Percentiles rank a stretch among this genome's conserved stretches.
Evolutionary conservation across 768 basidiomycete species (phyloP).

Genomic region (Tricholoma terreum): DNA sequence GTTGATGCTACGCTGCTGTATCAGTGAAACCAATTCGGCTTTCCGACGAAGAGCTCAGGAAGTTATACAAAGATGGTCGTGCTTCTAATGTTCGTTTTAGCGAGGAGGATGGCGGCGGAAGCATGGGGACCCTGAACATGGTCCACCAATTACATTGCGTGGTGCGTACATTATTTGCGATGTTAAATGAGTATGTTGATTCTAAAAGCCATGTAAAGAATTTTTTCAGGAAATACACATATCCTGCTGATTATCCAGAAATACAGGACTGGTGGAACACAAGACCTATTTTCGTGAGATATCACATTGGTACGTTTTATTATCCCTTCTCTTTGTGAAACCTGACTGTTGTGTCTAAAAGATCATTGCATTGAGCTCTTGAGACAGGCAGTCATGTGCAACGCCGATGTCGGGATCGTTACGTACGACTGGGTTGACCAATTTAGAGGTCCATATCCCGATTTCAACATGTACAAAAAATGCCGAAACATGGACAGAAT

Average conservation of each 20-base stretch:
- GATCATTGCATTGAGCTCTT: neutral
- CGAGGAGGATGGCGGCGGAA: neutral
- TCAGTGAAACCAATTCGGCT: no score
- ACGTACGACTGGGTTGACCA: neutral
- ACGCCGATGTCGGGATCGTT: neutral
- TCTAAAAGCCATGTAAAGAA: neutral
- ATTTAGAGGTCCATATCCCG: neutral
- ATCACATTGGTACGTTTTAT: neutral
- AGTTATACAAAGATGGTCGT: no score
- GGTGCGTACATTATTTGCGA: neutral
- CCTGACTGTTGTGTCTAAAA: neutral
- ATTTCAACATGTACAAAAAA: neutral
- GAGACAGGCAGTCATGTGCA: neutral
- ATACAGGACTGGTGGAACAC: neutral
- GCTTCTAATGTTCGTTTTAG: neutral
- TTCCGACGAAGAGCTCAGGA: no score
- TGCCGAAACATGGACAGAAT: neutral
- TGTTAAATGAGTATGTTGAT: neutral
- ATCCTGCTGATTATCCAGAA: neutral
- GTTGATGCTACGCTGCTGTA: neutral
- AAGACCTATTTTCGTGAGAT: neutral
- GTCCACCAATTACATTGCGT: neutral
- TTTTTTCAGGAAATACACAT: neutral
- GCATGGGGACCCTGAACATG: neutral
- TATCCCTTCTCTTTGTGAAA: neutral